Conservation (phyloP, 2,329 filamentous ascomycete genomes). For the Cryoendolithus antarcticus region DNA sequence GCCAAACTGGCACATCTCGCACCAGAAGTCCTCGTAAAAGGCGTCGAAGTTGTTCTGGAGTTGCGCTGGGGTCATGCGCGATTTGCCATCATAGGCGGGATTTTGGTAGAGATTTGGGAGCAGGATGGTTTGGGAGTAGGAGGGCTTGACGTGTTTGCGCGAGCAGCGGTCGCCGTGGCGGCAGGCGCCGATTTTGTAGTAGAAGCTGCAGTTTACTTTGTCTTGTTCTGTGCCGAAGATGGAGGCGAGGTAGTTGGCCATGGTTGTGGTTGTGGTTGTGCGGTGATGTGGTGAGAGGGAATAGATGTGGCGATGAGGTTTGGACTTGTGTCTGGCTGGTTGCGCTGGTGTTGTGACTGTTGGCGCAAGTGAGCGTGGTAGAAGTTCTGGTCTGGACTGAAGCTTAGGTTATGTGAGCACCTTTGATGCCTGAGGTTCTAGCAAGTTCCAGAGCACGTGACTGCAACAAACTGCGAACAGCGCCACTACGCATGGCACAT, state of each 20-base stretch:
- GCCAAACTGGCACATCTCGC: slow-evolving; percentile 98
- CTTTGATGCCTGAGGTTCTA: too few relatives aligned
- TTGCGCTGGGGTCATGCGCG: slow-evolving; percentile 94
- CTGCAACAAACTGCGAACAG: too few relatives aligned
- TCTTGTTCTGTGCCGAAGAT: slow-evolving; percentile 99
- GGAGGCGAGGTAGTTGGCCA: slow-evolving; percentile 97
- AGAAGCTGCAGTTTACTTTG: slow-evolving; percentile 98
- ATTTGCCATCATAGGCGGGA: slow-evolving; percentile 66
- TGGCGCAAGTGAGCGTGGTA: too few relatives aligned
- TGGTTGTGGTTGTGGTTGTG: slow-evolving; percentile 30
- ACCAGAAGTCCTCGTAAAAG: slow-evolving; percentile 99
- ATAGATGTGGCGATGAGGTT: too few relatives aligned
- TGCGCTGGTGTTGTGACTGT: too few relatives aligned
- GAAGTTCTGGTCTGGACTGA: too few relatives aligned
- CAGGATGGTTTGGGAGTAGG: slow-evolving; percentile 93
- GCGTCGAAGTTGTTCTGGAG: slow-evolving; percentile 99
- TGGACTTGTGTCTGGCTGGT: too few relatives aligned
- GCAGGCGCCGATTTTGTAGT: slow-evolving; percentile 99
- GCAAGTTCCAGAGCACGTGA: too few relatives aligned
- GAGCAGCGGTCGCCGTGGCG: slow-evolving; percentile 96
- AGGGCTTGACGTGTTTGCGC: slow-evolving; percentile 97
- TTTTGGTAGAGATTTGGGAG: slow-evolving; percentile 99
- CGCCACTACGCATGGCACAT: too few relatives aligned
- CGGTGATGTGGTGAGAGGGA: too few relatives aligned
- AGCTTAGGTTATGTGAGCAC: too few relatives aligned